Base-by-base conservation (phyloP, 2,329 filamentous ascomycete genomes). In the Alternaria triticina region DNA sequence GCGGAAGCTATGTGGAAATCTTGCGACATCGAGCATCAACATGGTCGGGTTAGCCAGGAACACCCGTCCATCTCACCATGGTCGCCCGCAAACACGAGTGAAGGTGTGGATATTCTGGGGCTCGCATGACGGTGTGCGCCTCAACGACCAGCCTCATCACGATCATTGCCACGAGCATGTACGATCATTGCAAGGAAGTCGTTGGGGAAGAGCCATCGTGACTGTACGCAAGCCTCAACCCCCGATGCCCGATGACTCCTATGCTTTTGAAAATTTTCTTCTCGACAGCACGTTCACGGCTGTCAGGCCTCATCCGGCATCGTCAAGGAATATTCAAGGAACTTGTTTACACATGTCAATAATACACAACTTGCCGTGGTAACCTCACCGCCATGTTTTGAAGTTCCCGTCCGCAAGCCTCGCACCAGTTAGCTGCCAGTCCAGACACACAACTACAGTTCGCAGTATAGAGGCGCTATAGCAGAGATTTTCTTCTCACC, bases 401-500 rank as follows among this genome's bases (percentile, higher is more conserved):
- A 68, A 64, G 68, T 73, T 71, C 65, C 43, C 54, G 63, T 57
- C 70, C 69, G 64, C 52, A 54, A 27, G 54, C 51, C 54, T 67
- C 61, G 70, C 66, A 70, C 76, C 76, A 76, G 72, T 69, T 71
- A 77, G 71, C 61, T 69, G 55, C 50, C 66, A 65, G 57, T 47
- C 54, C 70, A 60, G 67, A 59, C 70, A 74, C 71, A 77, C 67
- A 57, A 64, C 44, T 46, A 33, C 60, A 57, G 56, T 56, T 58
- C 56, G 51, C 56, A 54, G 22, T 54, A 54, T 28, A 56, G 54
- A 54, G 56, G 46, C 61, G 55, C 54, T 56, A 62, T 60, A 64
- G 62, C 61, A 59, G 64, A 77, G 69, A 75, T 67, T 70, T 73
- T 68, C 69, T 40, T 69, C 65, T 75, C 76, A 79, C 77, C 73